Percentiles rank a stretch among this genome's conserved stretches.
Evolutionary conservation across 148 eudicot species (phyloP).

Genomic region (Suaeda aralocaspica): DNA sequence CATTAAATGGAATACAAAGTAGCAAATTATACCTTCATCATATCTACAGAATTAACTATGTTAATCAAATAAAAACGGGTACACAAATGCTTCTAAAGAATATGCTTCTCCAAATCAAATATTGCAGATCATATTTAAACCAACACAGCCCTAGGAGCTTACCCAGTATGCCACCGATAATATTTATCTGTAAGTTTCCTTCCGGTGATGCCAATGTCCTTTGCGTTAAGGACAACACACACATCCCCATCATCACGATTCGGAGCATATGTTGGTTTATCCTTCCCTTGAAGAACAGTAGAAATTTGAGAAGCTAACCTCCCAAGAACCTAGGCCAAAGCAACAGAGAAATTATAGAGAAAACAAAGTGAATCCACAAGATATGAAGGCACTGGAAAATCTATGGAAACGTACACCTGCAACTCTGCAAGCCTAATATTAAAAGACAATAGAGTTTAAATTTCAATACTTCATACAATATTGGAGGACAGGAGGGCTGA

Average conservation of each 20-base stretch:
- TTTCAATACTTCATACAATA: slow-evolving; percentile 1
- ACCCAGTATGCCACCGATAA: slow-evolving; percentile 94
- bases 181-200: slow-evolving; percentile 85
- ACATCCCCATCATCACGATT: slow-evolving; percentile 94
- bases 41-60: no score
- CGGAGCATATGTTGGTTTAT: slow-evolving; percentile 87
- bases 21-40: no score
- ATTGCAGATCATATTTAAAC: slow-evolving; percentile 1
- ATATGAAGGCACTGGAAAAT: background rate
- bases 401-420: background rate
- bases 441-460: background rate
- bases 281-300: slow-evolving; percentile 91
- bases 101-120: slow-evolving; percentile 3
- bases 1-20: no score
- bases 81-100: background rate
- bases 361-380: background rate
- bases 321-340: slow-evolving; percentile 64
- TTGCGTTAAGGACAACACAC: slow-evolving; percentile 90
- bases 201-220: slow-evolving; percentile 82
- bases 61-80: no score
- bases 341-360: background rate
- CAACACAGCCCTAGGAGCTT: slow-evolving; percentile 28
- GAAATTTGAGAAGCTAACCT: slow-evolving; percentile 87
- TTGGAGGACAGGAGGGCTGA: background rate
- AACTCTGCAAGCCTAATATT: background rate